Evolutionary conservation across 1,284 basidiomycete species (phyloP), one percentile per base, ranked within the genome.

Genomic region (Leccinum fallax): DNA sequence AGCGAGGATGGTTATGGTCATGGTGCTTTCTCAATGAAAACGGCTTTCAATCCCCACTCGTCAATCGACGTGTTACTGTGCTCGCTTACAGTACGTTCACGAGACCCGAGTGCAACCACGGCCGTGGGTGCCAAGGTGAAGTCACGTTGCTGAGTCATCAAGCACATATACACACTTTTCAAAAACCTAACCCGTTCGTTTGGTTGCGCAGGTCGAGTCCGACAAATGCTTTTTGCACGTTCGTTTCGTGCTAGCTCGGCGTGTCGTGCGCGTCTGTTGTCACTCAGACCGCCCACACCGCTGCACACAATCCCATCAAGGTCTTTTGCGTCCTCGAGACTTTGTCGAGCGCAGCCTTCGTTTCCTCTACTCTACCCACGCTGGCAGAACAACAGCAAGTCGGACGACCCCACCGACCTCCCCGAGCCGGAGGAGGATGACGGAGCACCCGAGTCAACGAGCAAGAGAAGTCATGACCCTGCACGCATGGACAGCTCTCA

Each of bases 331-430:
- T 69, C 66, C 2, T 75, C 71, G 2, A 64, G 57, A 16, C 34
- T 55, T n/a, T 61, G 61, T 7, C 56, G 34, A 19, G 70, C 65
- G 6, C 71, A 65, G 38, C 64, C 64, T 32, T 72, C 74, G 0
- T 66, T 68, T 0, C 59, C 65, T 19, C 32, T 76, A 5, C 58
- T 62, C 52, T 24, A 69, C 46, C 75, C 75, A 7, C 73, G 75
- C 26, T 68, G 72, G 74, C 6, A 68, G 51, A 72, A 72, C 52
- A 68, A 57, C 48, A 16, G 13, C 55, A 74, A 73, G 63, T 63
- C 66, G 24, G 59, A 63, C 43, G 66, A 73, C 56, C 63, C 65
- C 19, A 5, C 49, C 26, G 66, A 74, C 46, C 56, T 61, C 6
- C 55, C 58, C 28, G 74, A 73, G 38, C 30, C 60, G 30, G 71